Conservation (phyloP, 202 grass and related monocot species). For the Saccharum hybrid region DNA sequence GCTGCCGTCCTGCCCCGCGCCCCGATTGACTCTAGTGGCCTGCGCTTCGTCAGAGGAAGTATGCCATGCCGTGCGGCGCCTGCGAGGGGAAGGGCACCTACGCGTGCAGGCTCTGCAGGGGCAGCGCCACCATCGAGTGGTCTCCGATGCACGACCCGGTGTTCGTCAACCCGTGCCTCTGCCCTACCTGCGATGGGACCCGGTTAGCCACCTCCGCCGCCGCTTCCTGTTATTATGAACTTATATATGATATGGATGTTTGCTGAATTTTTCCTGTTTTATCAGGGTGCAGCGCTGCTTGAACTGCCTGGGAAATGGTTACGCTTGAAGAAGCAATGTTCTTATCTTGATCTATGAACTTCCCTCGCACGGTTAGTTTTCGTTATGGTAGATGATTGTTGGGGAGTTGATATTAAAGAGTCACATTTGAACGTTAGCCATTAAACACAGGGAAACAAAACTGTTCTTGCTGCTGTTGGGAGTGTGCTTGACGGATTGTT, state of each 20-base stretch:
- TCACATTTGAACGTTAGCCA: not conserved
- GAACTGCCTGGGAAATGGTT: constrained; percentile 88
- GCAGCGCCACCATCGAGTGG: constrained; percentile 73
- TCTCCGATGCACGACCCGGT: constrained; percentile 88
- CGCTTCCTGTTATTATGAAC: constrained; percentile 11
- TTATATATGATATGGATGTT: not conserved
- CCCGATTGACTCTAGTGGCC: not conserved
- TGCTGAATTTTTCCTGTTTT: constrained; percentile 33
- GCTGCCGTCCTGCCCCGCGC: not conserved
- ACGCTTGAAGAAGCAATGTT: constrained; percentile 46
- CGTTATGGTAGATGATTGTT: not conserved
- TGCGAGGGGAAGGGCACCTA: constrained; percentile 92
- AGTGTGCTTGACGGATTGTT: not conserved
- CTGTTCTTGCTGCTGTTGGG: too few relatives aligned
- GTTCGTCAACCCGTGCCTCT: constrained; percentile 83
- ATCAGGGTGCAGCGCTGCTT: constrained; percentile 80
- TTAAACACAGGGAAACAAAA: too few relatives aligned
- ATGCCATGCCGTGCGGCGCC: constrained; percentile 56
- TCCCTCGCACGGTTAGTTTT: not conserved
- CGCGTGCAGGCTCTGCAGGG: constrained; percentile 84
- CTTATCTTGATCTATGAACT: not conserved
- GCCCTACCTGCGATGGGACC: constrained; percentile 88
- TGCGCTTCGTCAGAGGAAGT: constrained; percentile 62
- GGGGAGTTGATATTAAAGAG: constrained; percentile 2
- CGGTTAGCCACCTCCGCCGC: constrained; percentile 43